Conservation (phyloP, 352 stramenopile genomes). For the Phytophthora citrophthora region DNA sequence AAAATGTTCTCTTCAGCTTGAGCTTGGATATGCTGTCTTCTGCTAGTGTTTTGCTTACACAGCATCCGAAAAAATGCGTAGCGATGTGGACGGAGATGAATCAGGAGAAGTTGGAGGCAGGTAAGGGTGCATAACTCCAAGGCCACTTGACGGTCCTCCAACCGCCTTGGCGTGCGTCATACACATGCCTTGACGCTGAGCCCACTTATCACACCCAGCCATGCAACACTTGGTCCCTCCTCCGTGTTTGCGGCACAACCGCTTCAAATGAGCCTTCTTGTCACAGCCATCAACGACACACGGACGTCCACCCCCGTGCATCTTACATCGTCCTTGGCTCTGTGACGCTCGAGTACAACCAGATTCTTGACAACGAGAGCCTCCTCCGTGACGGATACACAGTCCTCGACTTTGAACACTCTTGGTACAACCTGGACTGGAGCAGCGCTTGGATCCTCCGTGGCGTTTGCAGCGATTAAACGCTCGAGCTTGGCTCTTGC, state of each 20-base stretch:
- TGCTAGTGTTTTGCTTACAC: background rate
- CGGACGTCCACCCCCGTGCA: constrained; percentile 57
- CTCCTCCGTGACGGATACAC: constrained; percentile 75
- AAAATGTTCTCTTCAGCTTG: background rate
- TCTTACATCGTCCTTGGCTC: constrained; percentile 76
- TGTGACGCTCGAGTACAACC: constrained; percentile 61
- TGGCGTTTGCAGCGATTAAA: constrained; percentile 89
- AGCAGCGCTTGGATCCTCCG: constrained; percentile 84
- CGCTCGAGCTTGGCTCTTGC: constrained; percentile 79
- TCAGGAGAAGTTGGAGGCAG: constrained; percentile 7
- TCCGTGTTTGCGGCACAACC: constrained; percentile 84
- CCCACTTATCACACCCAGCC: constrained; percentile 80
- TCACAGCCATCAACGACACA: constrained; percentile 75
- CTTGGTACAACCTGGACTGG: constrained; percentile 73
- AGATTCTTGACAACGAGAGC: constrained; percentile 75
- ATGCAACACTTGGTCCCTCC: constrained; percentile 80
- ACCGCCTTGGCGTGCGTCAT: constrained; percentile 81
- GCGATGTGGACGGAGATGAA: constrained; percentile 19
- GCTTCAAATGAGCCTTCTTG: constrained; percentile 86
- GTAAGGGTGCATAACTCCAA: constrained; percentile 3
- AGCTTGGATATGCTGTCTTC: background rate
- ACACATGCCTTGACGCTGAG: constrained; percentile 83
- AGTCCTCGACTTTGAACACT: constrained; percentile 79
- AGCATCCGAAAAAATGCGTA: constrained; percentile 20
- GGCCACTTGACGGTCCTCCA: constrained; percentile 6